These are phyloP conservation scores for Candida broadrunensis DNA, from an alignment of 805 yeast genomes.

Conservation along the genomic window DNA sequence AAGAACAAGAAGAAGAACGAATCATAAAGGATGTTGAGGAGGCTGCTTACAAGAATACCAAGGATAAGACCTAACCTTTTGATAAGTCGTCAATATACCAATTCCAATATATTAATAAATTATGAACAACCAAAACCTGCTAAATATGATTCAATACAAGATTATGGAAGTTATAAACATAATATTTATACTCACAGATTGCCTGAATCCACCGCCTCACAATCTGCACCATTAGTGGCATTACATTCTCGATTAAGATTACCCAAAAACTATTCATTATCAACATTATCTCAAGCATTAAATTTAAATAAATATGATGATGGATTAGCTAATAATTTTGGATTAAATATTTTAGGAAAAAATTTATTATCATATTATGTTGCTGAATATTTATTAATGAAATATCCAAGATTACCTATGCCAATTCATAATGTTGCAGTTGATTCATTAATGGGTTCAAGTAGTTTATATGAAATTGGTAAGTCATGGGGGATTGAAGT, in stretches of 20 bases:
- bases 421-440: slow-evolving; percentile 73
- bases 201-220: slow-evolving; percentile 45
- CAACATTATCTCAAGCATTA: slow-evolving; percentile 78
- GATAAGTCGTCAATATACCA: neutral
- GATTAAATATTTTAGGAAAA: slow-evolving; percentile 80
- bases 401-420: slow-evolving; percentile 88
- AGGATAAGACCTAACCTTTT: neutral
- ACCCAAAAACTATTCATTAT: slow-evolving; percentile 51
- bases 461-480: slow-evolving; percentile 64
- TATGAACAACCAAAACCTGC: neutral
- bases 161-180: slow-evolving; percentile 40
- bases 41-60: neutral
- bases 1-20: too few species aligned
- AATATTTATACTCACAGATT: slow-evolving; percentile 42
- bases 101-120: neutral
- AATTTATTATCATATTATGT: slow-evolving; percentile 72
- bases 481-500: slow-evolving; percentile 85
- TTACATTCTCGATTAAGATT: slow-evolving; percentile 74
- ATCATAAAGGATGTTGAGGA: slow-evolving; percentile 1
- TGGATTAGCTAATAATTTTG: slow-evolving; percentile 67
- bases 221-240: slow-evolving; percentile 72
- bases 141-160: slow-evolving; percentile 26
- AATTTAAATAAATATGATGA: slow-evolving; percentile 49
- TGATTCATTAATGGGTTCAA: slow-evolving; percentile 69
- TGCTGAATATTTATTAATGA: slow-evolving; percentile 66